phyloP scores from a whole-genome alignment of 805 yeast species.

The Alloascoidea africana region DNA sequence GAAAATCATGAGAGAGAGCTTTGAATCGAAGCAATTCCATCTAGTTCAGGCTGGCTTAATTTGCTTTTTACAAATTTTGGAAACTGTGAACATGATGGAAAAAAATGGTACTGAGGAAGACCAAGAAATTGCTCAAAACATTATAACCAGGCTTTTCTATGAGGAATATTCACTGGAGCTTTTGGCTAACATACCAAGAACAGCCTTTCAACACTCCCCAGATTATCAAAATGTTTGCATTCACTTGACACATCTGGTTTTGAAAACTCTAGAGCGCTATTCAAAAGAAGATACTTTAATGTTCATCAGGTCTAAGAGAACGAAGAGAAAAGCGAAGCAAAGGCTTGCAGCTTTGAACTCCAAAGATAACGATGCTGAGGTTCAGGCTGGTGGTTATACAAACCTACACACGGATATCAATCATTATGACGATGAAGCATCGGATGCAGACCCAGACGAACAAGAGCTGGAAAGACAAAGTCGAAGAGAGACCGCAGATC shows the following conservation, averaged over 20 bases:
- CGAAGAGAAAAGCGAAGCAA: slow-evolving; percentile 14
- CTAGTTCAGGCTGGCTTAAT: slow-evolving; percentile 57
- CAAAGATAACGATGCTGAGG: slow-evolving; percentile 11
- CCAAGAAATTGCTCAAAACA: slow-evolving; percentile 38
- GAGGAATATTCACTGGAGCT: slow-evolving; percentile 42
- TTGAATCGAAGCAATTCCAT: slow-evolving; percentile 28
- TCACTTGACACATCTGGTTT: slow-evolving; percentile 45
- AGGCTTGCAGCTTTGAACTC: slow-evolving; percentile 14
- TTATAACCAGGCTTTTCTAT: slow-evolving; percentile 55
- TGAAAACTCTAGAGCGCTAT: slow-evolving; percentile 54
- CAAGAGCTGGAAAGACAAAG: slow-evolving; percentile 19
- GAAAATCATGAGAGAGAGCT: slow-evolving; percentile 21
- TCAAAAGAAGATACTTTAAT: slow-evolving; percentile 39
- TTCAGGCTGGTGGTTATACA: slow-evolving; percentile 15
- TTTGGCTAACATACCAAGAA: slow-evolving; percentile 43
- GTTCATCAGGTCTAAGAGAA: slow-evolving; percentile 31
- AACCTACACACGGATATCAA: slow-evolving; percentile 17
- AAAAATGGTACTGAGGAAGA: slow-evolving; percentile 26
- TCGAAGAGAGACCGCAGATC: slow-evolving; percentile 21
- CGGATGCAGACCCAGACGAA: slow-evolving; percentile 8
- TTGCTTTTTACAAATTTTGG: slow-evolving; percentile 48
- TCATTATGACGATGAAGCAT: slow-evolving; percentile 18
- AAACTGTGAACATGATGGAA: slow-evolving; percentile 26
- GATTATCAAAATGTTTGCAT: slow-evolving; percentile 44
- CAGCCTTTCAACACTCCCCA: slow-evolving; percentile 48